Evolutionary conservation across 306 rosid species (phyloP), one percentile per base, ranked within the genome.

Genomic region (Fragaria ananassa): DNA sequence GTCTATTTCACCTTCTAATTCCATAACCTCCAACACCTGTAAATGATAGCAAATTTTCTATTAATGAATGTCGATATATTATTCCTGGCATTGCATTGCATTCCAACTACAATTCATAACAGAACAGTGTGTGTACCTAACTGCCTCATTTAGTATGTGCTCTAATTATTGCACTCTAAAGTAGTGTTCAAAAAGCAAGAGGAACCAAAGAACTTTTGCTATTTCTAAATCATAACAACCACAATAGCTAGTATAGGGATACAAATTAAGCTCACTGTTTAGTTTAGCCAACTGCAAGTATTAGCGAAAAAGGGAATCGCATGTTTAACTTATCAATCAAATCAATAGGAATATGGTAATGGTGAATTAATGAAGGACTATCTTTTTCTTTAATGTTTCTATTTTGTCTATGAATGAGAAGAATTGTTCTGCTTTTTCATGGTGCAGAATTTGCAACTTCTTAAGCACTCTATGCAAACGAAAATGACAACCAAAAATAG

Each of bases 1-100:
- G 66, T 95, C 92, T 1, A 77, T 74, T 2, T 90, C 88, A 57
- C 76, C 92, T 47, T 74, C 94, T 70, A 89, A 91, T 62, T 91
- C 98, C 97, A 92, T 87, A 18, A 88, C 89, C 78, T 90, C 93
- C 73, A 96, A 50, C 74, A 92, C 89, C 99, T 96, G 81, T 27
- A 73, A 79, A 74, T 71, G 6, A 25, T 21, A 8, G n/a, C n/a
- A 82, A 41, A 73, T 3, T 60, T 6, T 47, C 63, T 6, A 56
- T 54, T 72, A 10, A 6, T 37, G 34, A 2, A n/a, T 21, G 4
- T 45, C 9, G 51, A 29, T 41, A 7, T 41, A 41, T 27, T 18
- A 4, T 18, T 47, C 19, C 15, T 11, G 17, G 2, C 51, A 49
- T 5, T 65, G 2, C 50, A 49, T 5, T 64, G 47, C 29, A 35